Evolutionary conservation across 2,329 filamentous ascomycete species (phyloP).

Genomic region (Xylariales sp.): DNA sequence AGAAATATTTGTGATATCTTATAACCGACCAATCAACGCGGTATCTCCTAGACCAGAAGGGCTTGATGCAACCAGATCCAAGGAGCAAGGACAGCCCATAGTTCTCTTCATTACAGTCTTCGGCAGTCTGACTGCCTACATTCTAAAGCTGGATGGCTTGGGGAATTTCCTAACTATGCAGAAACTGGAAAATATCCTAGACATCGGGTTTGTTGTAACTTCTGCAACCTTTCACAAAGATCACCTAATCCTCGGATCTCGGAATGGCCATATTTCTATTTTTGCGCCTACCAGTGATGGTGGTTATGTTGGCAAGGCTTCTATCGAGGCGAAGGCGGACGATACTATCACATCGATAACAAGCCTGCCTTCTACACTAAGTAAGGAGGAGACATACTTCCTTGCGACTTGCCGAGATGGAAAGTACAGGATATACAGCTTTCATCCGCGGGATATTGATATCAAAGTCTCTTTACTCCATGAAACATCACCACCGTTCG

Average conservation of each 20-base stretch:
- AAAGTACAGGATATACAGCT: slow-evolving; percentile 61
- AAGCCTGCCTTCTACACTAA: slow-evolving; percentile 44
- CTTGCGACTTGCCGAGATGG: slow-evolving; percentile 76
- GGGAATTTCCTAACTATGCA: slow-evolving; percentile 20
- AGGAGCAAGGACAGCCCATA: slow-evolving; percentile 5
- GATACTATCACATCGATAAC: slow-evolving; percentile 70
- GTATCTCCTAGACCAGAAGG: background rate
- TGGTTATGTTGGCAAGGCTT: slow-evolving; percentile 23
- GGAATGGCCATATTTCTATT: slow-evolving; percentile 44
- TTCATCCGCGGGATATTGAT: slow-evolving; percentile 19
- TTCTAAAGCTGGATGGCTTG: slow-evolving; percentile 32
- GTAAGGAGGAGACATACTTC: slow-evolving; percentile 38
- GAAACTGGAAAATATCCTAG: slow-evolving; percentile 31
- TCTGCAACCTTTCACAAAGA: slow-evolving; percentile 36
- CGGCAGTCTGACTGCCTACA: slow-evolving; percentile 36
- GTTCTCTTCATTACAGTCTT: slow-evolving; percentile 43
- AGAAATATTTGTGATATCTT: slow-evolving; percentile 41
- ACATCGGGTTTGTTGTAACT: slow-evolving; percentile 45
- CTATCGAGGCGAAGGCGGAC: slow-evolving; percentile 35
- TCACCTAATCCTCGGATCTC: slow-evolving; percentile 49
- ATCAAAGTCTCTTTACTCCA: slow-evolving; percentile 52
- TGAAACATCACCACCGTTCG: slow-evolving; percentile 64
- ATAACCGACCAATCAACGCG: background rate
- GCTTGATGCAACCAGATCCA: background rate
- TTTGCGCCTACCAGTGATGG: slow-evolving; percentile 19